These are phyloP conservation scores for Tieghemiomyces parasiticus DNA, from an alignment of 192 early-diverging fungal genomes.

Conservation along the genomic window DNA sequence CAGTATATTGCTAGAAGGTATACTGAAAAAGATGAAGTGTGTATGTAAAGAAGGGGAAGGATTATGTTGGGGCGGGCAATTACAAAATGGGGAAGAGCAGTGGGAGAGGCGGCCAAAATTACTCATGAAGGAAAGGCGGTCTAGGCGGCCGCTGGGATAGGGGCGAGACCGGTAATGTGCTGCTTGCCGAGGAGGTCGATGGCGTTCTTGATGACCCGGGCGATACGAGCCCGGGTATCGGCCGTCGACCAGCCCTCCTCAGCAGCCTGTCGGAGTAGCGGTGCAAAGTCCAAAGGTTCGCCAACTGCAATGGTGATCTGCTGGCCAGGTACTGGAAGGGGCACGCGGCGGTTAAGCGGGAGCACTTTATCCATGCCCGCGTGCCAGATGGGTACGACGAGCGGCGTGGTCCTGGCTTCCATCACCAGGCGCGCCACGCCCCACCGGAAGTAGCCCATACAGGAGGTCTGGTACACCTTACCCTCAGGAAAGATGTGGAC, in stretches of 20 bases:
- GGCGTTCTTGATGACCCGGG: not conserved
- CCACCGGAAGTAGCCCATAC: conserved; percentile 62
- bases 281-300: not conserved
- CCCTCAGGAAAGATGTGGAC: conserved; percentile 86
- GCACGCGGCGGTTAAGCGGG: conserved; percentile 13
- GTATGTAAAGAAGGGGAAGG: too few relatives aligned
- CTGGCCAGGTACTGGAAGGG: not conserved
- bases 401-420: conserved; percentile 52
- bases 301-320: not conserved
- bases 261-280: not conserved
- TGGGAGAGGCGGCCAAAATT: too few relatives aligned
- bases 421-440: conserved; percentile 73
- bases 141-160: too few relatives aligned
- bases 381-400: conserved; percentile 61
- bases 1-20: too few relatives aligned
- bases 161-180: too few relatives aligned
- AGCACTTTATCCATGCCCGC: conserved; percentile 26
- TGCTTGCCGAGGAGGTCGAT: not conserved
- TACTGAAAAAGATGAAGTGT: too few relatives aligned
- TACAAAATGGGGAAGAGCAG: too few relatives aligned
- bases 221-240: not conserved
- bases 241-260: not conserved
- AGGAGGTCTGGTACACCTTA: conserved; percentile 41
- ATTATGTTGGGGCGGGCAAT: too few relatives aligned
- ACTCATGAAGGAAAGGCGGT: too few relatives aligned